Evolutionary conservation across 768 basidiomycete genomes (phyloP).

Genomic region (Termitomyces sp.): DNA sequence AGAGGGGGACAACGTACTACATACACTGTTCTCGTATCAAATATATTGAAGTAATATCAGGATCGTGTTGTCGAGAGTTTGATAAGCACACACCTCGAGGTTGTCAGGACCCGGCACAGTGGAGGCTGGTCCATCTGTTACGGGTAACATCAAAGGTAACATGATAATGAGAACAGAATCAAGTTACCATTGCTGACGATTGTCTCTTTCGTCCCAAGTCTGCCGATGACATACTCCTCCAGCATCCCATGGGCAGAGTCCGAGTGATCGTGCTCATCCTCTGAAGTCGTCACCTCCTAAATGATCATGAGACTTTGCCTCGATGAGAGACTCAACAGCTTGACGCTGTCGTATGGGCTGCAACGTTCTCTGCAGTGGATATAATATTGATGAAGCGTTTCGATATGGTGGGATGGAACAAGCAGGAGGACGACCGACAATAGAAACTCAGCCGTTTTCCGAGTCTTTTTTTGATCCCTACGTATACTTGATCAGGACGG

Average conservation of each 20-base stretch:
- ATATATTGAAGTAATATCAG: conserved; percentile 35
- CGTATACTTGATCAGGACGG: too few relatives aligned
- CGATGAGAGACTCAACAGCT: conserved; percentile 83
- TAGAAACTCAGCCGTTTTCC: too few relatives aligned
- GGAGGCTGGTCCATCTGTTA: conserved; percentile 97
- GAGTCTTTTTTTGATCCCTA: too few relatives aligned
- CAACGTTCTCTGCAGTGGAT: conserved; percentile 73
- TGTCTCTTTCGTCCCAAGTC: conserved; percentile 69
- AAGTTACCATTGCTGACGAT: conserved; percentile 76
- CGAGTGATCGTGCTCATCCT: conserved; percentile 82
- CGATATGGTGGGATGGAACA: too few relatives aligned
- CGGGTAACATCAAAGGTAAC: conserved; percentile 61
- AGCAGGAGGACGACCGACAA: too few relatives aligned
- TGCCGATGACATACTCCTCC: conserved; percentile 82
- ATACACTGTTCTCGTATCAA: conserved; percentile 84
- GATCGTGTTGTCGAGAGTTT: background rate
- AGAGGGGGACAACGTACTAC: conserved; percentile 87
- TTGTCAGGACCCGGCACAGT: conserved; percentile 68
- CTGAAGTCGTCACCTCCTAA: conserved; percentile 92
- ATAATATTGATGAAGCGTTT: conserved; percentile 73
- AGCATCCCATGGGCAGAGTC: conserved; percentile 90
- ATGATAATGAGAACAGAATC: background rate
- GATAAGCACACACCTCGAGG: conserved; percentile 62
- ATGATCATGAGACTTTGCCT: conserved; percentile 86
- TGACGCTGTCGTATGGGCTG: conserved; percentile 47